A percentile compares a stretch with the other conserved stretches of the same genome.
These are phyloP conservation scores for Amaranthus palmeri DNA, from an alignment of 148 eudicot genomes.

Conservation along the genomic window DNA sequence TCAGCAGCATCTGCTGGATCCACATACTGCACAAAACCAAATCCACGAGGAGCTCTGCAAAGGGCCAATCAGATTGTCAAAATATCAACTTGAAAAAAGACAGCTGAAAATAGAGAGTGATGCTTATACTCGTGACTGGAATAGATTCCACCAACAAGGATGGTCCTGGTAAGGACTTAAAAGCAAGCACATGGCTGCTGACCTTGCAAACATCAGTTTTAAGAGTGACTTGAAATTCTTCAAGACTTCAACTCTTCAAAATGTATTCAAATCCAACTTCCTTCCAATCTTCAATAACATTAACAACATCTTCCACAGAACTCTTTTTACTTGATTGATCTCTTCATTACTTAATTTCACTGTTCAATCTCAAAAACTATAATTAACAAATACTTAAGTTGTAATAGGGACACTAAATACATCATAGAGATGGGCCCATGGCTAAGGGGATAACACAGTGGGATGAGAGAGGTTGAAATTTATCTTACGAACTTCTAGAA, in stretches of 20 bases:
- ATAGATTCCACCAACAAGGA: conserved; percentile 22
- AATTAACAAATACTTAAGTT: conserved; percentile 33
- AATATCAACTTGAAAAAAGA: conserved; percentile 2
- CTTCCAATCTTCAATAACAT: conserved; percentile 78
- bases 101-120: conserved; percentile 3
- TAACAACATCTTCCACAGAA: conserved; percentile 78
- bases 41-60: conserved; percentile 69
- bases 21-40: conserved; percentile 90
- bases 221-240: conserved; percentile 92
- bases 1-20: conserved; percentile 94
- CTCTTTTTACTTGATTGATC: conserved; percentile 86
- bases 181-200: conserved; percentile 83
- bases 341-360: conserved; percentile 79
- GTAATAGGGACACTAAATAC: conserved; percentile 23
- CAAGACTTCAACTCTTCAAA: conserved; percentile 95
- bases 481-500: not conserved
- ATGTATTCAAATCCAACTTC: conserved; percentile 67
- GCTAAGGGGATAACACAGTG: conserved; percentile 1
- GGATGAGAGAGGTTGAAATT: not conserved
- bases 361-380: conserved; percentile 71
- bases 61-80: conserved; percentile 29
- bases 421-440: not conserved
- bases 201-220: conserved; percentile 70
- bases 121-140: conserved; percentile 11
- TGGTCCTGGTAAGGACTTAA: conserved; percentile 50